Evolutionary conservation across 225 moss, liverwort and hornwort genomes (phyloP).

Genomic region (Physcomitrellopsis africana): DNA sequence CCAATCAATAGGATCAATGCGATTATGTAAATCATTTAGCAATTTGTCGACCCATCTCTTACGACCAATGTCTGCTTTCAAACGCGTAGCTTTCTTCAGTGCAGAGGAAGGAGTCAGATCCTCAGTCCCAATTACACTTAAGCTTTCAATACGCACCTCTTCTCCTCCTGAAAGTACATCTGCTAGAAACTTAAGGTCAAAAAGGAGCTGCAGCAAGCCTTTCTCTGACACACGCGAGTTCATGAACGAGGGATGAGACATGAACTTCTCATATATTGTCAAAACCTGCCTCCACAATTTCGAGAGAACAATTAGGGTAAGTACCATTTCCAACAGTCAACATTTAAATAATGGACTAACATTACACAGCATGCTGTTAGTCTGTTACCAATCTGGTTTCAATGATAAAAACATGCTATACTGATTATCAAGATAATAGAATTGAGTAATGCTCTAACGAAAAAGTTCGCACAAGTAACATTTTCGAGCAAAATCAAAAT

Average conservation of each 20-base stretch:
- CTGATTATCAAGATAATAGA: background rate
- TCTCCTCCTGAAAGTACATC: constrained; percentile 85
- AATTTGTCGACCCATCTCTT: constrained; percentile 61
- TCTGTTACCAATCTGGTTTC: constrained; percentile 2
- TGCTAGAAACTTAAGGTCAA: constrained; percentile 72
- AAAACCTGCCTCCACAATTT: constrained; percentile 57
- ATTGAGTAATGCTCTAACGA: background rate
- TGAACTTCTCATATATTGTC: constrained; percentile 68
- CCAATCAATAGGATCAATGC: constrained; percentile 89
- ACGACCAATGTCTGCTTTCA: constrained; percentile 52
- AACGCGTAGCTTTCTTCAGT: constrained; percentile 27
- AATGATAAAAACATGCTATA: background rate
- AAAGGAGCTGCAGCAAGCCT: constrained; percentile 79
- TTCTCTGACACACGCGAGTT: constrained; percentile 80
- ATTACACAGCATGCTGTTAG: background rate
- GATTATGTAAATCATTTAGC: constrained; percentile 50
- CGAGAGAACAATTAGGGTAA: background rate
- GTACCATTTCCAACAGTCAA: background rate
- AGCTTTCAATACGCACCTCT: constrained; percentile 43
- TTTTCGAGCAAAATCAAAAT: background rate
- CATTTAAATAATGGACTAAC: background rate
- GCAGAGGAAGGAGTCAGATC: constrained; percentile 29
- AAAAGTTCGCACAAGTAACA: background rate
- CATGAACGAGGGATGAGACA: constrained; percentile 62
- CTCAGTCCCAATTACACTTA: constrained; percentile 40